phyloP scores from a whole-genome alignment of 768 basidiomycete species.

The Bullera alba region DNA sequence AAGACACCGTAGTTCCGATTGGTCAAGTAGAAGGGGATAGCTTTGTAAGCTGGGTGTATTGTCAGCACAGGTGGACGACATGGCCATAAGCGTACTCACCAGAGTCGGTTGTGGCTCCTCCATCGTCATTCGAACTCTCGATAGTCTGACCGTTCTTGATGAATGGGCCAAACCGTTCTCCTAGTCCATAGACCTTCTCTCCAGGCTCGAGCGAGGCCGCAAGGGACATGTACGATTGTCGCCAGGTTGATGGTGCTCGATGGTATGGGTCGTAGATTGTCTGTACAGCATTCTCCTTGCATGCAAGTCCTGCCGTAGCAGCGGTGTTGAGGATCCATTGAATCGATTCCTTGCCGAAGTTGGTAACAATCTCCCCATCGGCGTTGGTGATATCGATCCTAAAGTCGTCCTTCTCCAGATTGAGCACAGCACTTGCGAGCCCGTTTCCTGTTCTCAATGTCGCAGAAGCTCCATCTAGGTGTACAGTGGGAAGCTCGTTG shows the following conservation, averaged over 20 bases:
- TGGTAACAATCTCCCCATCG: background rate
- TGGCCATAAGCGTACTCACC: no score
- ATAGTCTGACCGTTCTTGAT: slow-evolving; percentile 12
- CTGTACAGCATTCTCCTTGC: slow-evolving; percentile 6
- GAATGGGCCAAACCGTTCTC: slow-evolving; percentile 11
- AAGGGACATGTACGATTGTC: slow-evolving; percentile 6
- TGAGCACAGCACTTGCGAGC: background rate
- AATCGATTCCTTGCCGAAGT: slow-evolving; percentile 1
- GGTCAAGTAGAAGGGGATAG: slow-evolving; percentile 8
- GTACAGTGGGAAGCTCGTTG: no score
- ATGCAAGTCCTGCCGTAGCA: background rate
- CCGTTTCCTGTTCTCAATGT: slow-evolving; percentile 1
- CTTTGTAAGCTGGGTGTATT: slow-evolving; percentile 10
- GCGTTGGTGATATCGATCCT: background rate
- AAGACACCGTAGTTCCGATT: slow-evolving; percentile 10
- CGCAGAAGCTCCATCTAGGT: background rate
- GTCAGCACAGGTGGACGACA: background rate
- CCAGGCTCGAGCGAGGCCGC: slow-evolving; percentile 1
- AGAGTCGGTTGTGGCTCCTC: slow-evolving; percentile 5
- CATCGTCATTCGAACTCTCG: slow-evolving; percentile 10
- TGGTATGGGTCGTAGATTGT: slow-evolving; percentile 7
- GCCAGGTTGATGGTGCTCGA: background rate
- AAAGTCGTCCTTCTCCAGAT: background rate
- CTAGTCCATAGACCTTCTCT: slow-evolving; percentile 9
- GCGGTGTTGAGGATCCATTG: slow-evolving; percentile 3